Conservation (phyloP, 2,329 filamentous ascomycete genomes). For the Stemphylium vesicarium region DNA sequence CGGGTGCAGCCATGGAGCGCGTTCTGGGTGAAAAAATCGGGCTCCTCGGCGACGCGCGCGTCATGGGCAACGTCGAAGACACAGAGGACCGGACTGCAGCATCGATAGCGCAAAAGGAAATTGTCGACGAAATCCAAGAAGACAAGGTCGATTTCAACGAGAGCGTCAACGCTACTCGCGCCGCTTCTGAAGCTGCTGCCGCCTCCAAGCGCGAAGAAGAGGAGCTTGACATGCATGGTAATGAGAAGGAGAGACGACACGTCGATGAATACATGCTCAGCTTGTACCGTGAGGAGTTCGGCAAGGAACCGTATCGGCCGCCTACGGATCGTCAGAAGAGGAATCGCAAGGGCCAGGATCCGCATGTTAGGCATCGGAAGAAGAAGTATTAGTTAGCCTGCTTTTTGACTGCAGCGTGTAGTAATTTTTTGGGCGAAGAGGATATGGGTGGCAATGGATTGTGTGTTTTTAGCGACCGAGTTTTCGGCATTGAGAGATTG, state of each 20-base stretch:
- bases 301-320: conserved; percentile 42
- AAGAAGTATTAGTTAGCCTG: conserved; percentile 30
- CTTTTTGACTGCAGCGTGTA: too few relatives aligned
- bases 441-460: neutral
- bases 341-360: conserved; percentile 39
- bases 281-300: conserved; percentile 39
- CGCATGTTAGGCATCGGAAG: conserved; percentile 38
- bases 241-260: conserved; percentile 30
- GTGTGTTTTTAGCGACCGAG: neutral
- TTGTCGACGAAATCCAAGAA: conserved; percentile 64
- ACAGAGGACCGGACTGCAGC: conserved; percentile 89
- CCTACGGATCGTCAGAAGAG: conserved; percentile 42
- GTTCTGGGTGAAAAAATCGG: conserved; percentile 74
- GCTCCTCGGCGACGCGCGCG: conserved; percentile 64
- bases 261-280: conserved; percentile 48
- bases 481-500: neutral
- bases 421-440: neutral
- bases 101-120: conserved; percentile 85
- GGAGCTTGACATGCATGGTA: conserved; percentile 23
- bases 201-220: conserved; percentile 20
- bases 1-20: conserved; percentile 82
- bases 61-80: conserved; percentile 89
- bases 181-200: conserved; percentile 25
- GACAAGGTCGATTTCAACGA: conserved; percentile 53
- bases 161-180: conserved; percentile 34